Evolutionary conservation across 441 rosid genomes (phyloP), one percentile per base, ranked within the genome.

Genomic region (Pelargonium cotyledonis): DNA sequence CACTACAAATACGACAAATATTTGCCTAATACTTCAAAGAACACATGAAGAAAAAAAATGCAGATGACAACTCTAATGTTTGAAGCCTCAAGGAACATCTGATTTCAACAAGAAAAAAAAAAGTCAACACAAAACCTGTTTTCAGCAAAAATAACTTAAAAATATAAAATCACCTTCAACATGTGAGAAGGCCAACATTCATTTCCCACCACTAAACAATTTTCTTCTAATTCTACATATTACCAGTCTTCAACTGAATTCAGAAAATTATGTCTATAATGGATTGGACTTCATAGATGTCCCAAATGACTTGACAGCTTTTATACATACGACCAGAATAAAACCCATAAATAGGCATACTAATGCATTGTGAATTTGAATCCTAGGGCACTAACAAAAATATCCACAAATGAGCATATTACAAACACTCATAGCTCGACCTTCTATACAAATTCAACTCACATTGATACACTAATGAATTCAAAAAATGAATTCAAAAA

Each of bases 401-500:
- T 16, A 14, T 6, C 40, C 40, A 5, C 4, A 35, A 35, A 5
- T 35, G 14, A 23, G 15, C 6, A 49, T 3, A 49, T 55, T 2
- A 18, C 57, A 49, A 14, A 49, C 16, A 49, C 55, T 14, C 55
- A 49, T 0, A 49, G 55, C 15, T 18, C 11, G 0, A 14, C 38
- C 9, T 15, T 10, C 8, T 44, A 5, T 6, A 21, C 55, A 66
- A 66, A 41, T 41, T n/a, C 19, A n/a, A 65, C 21, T 5, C 11
- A 35, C 7, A 40, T 16, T n/a, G 64, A 18, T 57, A 31, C 38
- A 31, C 38, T 31, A 31, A 31, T 31, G 3, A 31, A 31, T 31
- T 31, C 38, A 31, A 38, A 4, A 31, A 31, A 31, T 0, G 38
- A 43, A 78, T 76, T 73, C 79, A 64, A 46, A n/a, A 26, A 31